Conservation (phyloP, 352 stramenopile genomes). For the Pythium rhizo-oryzae region DNA sequence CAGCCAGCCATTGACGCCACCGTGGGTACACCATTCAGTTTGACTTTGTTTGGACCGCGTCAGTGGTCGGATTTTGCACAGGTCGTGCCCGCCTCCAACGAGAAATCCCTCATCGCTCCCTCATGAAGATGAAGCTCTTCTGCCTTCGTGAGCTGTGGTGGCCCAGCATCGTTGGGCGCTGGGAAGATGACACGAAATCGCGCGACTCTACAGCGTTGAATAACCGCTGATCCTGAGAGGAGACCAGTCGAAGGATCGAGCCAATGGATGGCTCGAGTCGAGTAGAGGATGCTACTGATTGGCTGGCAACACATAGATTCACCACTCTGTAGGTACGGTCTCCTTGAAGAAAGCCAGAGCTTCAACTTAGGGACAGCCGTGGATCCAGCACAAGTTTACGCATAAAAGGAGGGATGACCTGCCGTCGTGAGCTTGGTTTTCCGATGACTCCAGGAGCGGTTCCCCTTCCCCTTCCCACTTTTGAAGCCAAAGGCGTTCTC, state of each 20-base stretch:
- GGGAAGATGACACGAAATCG: too few relatives aligned
- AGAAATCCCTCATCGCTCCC: too few relatives aligned
- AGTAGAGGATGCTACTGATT: neutral
- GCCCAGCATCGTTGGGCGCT: too few relatives aligned
- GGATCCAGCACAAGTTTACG: neutral
- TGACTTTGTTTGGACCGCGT: too few relatives aligned
- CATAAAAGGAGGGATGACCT: conserved; percentile 19
- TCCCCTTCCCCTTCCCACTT: neutral
- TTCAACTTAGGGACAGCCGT: conserved; percentile 4
- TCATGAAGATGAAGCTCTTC: too few relatives aligned
- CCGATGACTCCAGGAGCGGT: neutral
- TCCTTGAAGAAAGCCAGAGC: neutral
- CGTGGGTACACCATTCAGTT: too few relatives aligned
- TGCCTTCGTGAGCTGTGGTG: too few relatives aligned
- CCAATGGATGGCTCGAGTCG: neutral
- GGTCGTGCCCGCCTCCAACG: too few relatives aligned
- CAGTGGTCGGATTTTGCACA: too few relatives aligned
- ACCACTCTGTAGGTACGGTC: neutral
- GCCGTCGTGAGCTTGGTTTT: neutral
- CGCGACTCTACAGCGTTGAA: too few relatives aligned
- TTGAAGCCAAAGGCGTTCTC: neutral
- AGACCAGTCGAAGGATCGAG: neutral
- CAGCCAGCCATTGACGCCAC: too few relatives aligned
- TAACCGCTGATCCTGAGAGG: too few relatives aligned
- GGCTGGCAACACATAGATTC: conserved; percentile 1